Conservation (phyloP, 345 rosid genomes). For the Syzygium grande region DNA sequence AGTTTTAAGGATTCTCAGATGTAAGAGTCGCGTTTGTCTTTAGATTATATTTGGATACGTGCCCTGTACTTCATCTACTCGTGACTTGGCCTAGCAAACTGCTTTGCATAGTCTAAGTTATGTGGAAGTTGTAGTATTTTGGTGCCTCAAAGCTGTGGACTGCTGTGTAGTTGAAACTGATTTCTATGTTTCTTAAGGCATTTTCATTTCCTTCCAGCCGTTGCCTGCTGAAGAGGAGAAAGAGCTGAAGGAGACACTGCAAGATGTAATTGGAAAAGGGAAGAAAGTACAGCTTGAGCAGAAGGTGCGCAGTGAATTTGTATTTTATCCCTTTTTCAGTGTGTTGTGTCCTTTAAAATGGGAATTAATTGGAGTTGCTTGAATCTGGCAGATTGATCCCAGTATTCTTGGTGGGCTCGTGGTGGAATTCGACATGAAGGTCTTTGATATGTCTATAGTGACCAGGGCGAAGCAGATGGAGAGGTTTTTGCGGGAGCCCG, state of each 20-base stretch:
- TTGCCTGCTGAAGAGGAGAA: constrained; percentile 80
- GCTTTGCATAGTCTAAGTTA: neutral
- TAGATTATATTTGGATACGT: neutral
- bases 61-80: neutral
- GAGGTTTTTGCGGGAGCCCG: constrained; percentile 79
- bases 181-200: neutral
- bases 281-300: constrained; percentile 67
- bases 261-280: constrained; percentile 69
- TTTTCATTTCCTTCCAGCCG: constrained; percentile 39
- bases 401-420: constrained; percentile 87
- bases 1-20: neutral
- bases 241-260: constrained; percentile 76
- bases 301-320: constrained; percentile 41
- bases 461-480: constrained; percentile 92
- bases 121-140: neutral
- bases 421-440: constrained; percentile 81
- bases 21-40: neutral
- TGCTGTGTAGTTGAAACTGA: neutral
- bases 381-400: constrained; percentile 63
- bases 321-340: neutral
- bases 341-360: neutral
- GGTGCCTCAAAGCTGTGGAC: neutral
- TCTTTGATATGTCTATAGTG: constrained; percentile 91
- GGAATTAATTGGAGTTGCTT: neutral
- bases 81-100: neutral